Conservation (phyloP, 2,329 filamentous ascomycete genomes). For the Aspergillus sp. region DNA sequence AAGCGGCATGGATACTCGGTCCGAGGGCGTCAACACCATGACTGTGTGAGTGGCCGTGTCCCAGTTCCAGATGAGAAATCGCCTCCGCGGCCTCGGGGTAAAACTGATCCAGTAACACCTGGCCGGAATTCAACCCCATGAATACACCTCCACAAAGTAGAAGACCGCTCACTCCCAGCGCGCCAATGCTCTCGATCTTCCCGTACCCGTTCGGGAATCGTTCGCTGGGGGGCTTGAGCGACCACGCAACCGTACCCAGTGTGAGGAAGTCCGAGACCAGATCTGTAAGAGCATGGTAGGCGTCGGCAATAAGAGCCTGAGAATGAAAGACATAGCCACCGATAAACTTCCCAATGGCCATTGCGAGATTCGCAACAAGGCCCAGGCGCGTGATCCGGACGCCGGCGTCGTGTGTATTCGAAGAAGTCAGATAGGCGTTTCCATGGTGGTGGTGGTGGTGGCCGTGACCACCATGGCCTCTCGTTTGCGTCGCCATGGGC, state of each 20-base stretch:
- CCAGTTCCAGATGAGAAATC: constrained; percentile 39
- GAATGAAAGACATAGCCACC: constrained; percentile 95
- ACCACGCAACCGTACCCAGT: constrained; percentile 90
- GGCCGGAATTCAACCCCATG: constrained; percentile 79
- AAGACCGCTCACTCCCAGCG: constrained; percentile 88
- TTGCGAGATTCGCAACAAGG: constrained; percentile 83
- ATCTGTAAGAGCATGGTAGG: constrained; percentile 92
- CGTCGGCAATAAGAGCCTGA: constrained; percentile 88
- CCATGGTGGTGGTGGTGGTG: constrained; percentile 75
- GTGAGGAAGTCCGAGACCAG: constrained; percentile 94
- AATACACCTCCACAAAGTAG: constrained; percentile 84
- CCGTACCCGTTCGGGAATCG: constrained; percentile 89
- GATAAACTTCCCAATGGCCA: constrained; percentile 90
- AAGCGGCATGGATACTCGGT: constrained; percentile 90
- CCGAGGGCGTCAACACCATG: constrained; percentile 53
- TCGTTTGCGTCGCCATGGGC: constrained; percentile 45
- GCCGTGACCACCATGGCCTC: constrained; percentile 46
- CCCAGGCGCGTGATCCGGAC: constrained; percentile 92
- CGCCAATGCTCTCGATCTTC: constrained; percentile 95
- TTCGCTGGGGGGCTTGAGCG: constrained; percentile 77
- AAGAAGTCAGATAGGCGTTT: constrained; percentile 76
- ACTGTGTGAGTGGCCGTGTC: constrained; percentile 62
- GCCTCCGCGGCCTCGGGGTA: constrained; percentile 64
- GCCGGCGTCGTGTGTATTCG: constrained; percentile 85
- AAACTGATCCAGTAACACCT: constrained; percentile 70